Evolutionary conservation across 257 asterid genomes (phyloP).

Genomic region (Anisodus tanguticus): DNA sequence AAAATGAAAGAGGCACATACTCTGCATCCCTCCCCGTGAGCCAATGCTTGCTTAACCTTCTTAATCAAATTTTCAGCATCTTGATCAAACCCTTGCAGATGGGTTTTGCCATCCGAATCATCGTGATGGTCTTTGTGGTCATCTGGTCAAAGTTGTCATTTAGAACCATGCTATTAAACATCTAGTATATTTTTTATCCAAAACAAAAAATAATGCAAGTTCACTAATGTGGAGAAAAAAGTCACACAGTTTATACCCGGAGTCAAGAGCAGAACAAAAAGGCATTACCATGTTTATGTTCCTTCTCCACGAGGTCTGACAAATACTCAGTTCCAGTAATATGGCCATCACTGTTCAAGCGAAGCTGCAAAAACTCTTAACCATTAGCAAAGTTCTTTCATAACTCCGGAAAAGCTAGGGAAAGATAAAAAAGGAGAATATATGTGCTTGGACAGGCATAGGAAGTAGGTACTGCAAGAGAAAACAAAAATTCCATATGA

Average conservation of each 20-base stretch:
- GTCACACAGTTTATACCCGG: background rate
- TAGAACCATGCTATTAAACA: conserved; percentile 3
- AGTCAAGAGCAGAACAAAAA: conserved; percentile 29
- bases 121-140: conserved; percentile 74
- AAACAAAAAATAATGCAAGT: conserved; percentile 15
- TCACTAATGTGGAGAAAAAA: background rate
- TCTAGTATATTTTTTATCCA: background rate
- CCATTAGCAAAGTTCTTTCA: conserved; percentile 36
- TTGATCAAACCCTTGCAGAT: conserved; percentile 73
- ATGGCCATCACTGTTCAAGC: conserved; percentile 72
- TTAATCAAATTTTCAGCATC: conserved; percentile 80
- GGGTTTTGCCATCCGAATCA: conserved; percentile 61
- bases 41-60: conserved; percentile 88
- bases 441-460: conserved; percentile 12
- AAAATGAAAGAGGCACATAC: conserved; percentile 47
- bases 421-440: background rate
- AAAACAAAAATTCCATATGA: background rate
- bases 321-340: conserved; percentile 90
- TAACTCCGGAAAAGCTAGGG: background rate
- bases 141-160: conserved; percentile 51
- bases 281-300: conserved; percentile 81
- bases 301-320: conserved; percentile 96
- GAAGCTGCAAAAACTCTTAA: conserved; percentile 69
- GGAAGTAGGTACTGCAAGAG: background rate
- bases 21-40: conserved; percentile 92